Evolutionary conservation across 768 basidiomycete species (phyloP).

Genomic region (Phlebiopsis gigantea): DNA sequence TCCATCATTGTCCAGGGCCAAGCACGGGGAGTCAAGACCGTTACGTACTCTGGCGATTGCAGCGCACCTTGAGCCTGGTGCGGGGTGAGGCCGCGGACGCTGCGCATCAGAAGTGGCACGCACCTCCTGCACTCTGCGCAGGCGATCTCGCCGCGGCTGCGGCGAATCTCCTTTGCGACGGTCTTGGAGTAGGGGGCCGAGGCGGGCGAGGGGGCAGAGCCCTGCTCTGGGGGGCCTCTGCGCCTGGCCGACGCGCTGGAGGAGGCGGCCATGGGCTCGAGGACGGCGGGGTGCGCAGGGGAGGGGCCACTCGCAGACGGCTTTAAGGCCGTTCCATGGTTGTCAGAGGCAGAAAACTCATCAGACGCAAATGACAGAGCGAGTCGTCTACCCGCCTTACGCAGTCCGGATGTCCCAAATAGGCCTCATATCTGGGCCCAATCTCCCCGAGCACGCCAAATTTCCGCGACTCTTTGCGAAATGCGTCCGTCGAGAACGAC

Average conservation of each 20-base stretch:
- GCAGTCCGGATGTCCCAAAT: slow-evolving; percentile 2
- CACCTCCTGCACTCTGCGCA: slow-evolving; percentile 29
- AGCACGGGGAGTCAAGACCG: not conserved
- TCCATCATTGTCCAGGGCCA: not conserved
- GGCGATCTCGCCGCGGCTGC: slow-evolving; percentile 24
- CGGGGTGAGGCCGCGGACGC: not conserved
- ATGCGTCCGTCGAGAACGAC: not conserved
- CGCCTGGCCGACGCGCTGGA: slow-evolving; percentile 2
- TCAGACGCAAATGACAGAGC: slow-evolving; percentile 2
- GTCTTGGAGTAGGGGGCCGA: slow-evolving; percentile 10
- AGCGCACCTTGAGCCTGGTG: slow-evolving; percentile 24
- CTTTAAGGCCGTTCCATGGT: not conserved
- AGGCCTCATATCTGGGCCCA: slow-evolving; percentile 1
- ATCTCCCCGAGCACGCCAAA: not conserved
- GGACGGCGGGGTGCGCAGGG: not conserved
- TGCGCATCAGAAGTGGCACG: not conserved
- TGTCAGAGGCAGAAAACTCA: not conserved
- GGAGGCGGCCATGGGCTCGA: slow-evolving; percentile 6
- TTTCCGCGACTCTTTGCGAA: not conserved
- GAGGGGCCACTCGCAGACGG: not conserved
- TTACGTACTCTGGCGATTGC: slow-evolving; percentile 21
- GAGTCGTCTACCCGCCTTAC: not conserved
- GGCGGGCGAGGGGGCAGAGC: not conserved
- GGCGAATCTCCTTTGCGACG: slow-evolving; percentile 20
- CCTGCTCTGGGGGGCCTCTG: slow-evolving; percentile 1